Percentiles rank a stretch among this genome's conserved stretches.
Conservation (phyloP, 768 basidiomycete species). For the Serendipita sp. region DNA sequence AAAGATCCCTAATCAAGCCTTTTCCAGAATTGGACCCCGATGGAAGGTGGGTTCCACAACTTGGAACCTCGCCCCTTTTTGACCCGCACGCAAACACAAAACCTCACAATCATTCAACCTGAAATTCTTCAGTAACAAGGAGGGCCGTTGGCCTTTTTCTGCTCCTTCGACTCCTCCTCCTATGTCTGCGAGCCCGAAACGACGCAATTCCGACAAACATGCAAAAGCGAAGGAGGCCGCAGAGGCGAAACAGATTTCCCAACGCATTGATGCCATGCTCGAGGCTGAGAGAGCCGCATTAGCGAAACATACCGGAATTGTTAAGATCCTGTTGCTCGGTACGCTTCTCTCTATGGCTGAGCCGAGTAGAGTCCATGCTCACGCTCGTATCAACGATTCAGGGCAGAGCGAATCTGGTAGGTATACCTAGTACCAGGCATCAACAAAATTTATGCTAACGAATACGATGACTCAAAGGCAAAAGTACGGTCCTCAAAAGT, state of each 20-base stretch:
- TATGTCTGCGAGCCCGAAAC: constrained; percentile 2
- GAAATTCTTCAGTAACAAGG: background rate
- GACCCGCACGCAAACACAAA: background rate
- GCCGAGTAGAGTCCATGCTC: background rate
- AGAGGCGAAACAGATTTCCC: background rate
- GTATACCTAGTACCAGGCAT: background rate
- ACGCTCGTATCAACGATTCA: background rate
- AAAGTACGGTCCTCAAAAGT: constrained; percentile 5
- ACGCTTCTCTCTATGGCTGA: background rate
- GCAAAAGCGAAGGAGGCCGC: background rate
- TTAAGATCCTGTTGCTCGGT: background rate
- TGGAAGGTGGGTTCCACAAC: too few species aligned
- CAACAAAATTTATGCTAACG: background rate
- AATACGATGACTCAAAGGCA: background rate
- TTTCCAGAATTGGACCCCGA: too few species aligned
- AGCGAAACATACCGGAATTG: background rate
- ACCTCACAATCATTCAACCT: background rate
- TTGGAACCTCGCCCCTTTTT: background rate
- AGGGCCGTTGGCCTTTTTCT: background rate
- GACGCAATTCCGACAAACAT: background rate
- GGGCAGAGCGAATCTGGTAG: constrained; percentile 4
- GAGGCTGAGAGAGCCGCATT: background rate
- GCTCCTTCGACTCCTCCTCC: background rate
- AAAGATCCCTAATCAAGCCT: too few species aligned
- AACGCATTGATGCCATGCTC: constrained; percentile 1